These are phyloP conservation scores for Picochlorum sp. DNA, from an alignment of 139 green algal species.

Conservation along the genomic window DNA sequence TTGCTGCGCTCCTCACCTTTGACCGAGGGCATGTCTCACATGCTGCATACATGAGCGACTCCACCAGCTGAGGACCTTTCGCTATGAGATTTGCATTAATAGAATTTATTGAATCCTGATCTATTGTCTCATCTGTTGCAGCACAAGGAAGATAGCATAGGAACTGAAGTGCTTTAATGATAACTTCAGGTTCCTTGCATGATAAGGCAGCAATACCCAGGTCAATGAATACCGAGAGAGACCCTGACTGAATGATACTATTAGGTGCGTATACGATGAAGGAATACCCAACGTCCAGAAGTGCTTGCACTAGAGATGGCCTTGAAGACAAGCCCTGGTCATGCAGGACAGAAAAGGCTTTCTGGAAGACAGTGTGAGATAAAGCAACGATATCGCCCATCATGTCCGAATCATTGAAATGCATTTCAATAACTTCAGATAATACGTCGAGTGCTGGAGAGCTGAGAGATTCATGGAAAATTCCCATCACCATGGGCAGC, in stretches of 20 bases:
- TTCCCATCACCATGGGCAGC: constrained; percentile 17
- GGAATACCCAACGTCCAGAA: constrained; percentile 45
- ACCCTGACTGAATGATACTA: constrained; percentile 24
- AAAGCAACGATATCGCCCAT: constrained; percentile 18
- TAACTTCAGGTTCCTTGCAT: constrained; percentile 31
- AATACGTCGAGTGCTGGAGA: constrained; percentile 37
- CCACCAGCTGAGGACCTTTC: constrained; percentile 33
- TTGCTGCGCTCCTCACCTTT: constrained; percentile 49
- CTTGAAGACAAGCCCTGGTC: constrained; percentile 15
- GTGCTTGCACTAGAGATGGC: constrained; percentile 36
- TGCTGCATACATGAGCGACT: constrained; percentile 31
- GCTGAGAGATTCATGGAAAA: constrained; percentile 29
- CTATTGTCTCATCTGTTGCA: not conserved
- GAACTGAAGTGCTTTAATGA: constrained; percentile 37
- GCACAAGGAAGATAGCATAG: constrained; percentile 26
- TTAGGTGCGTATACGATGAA: constrained; percentile 56
- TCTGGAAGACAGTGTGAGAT: constrained; percentile 11
- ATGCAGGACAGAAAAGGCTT: constrained; percentile 24
- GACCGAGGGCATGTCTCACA: constrained; percentile 49
- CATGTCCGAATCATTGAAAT: constrained; percentile 19
- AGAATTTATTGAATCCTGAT: not conserved
- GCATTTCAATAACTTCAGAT: constrained; percentile 43
- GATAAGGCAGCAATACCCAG: constrained; percentile 17
- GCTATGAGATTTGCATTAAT: constrained; percentile 8
- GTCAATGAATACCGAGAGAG: constrained; percentile 31